phyloP scores from a whole-genome alignment of 2,329 filamentous ascomycete species.

The Fusarium poae region DNA sequence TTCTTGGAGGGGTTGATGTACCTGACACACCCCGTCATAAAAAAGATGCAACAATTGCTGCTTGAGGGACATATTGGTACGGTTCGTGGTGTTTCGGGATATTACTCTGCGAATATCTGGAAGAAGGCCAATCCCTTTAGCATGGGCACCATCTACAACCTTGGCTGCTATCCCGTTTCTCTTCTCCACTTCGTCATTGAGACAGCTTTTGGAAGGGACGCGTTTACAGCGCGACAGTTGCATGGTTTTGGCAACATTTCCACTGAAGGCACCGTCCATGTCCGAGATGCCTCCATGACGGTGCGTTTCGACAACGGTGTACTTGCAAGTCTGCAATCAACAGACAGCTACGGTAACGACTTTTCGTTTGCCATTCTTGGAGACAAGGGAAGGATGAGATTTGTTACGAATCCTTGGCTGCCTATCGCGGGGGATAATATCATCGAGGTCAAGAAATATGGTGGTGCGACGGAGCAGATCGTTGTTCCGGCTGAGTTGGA shows the following conservation, averaged over 20 bases:
- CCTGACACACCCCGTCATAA: constrained; percentile 13
- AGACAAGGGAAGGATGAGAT: constrained; percentile 5
- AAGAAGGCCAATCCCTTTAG: constrained; percentile 23
- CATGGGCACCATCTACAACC: constrained; percentile 17
- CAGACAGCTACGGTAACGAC: constrained; percentile 22
- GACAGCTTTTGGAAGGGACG: not conserved
- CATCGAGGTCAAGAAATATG: constrained; percentile 20
- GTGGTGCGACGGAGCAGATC: not conserved
- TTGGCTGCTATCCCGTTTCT: constrained; percentile 17
- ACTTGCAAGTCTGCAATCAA: constrained; percentile 15
- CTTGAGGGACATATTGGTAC: constrained; percentile 9
- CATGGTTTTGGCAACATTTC: constrained; percentile 20
- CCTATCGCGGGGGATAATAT: constrained; percentile 7
- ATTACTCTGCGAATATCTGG: constrained; percentile 26
- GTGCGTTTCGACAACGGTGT: constrained; percentile 14
- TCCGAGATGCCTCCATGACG: constrained; percentile 20
- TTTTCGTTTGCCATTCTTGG: constrained; percentile 7
- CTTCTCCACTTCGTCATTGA: constrained; percentile 8
- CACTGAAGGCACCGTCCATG: not conserved
- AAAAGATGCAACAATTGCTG: constrained; percentile 5
- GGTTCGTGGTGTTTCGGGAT: constrained; percentile 3
- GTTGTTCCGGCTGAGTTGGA: not conserved
- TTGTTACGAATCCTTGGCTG: constrained; percentile 20
- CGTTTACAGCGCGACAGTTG: not conserved
- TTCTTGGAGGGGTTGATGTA: constrained; percentile 21